These are phyloP conservation scores for Castanea crenata DNA, from an alignment of 306 rosid species.

Conservation along the genomic window DNA sequence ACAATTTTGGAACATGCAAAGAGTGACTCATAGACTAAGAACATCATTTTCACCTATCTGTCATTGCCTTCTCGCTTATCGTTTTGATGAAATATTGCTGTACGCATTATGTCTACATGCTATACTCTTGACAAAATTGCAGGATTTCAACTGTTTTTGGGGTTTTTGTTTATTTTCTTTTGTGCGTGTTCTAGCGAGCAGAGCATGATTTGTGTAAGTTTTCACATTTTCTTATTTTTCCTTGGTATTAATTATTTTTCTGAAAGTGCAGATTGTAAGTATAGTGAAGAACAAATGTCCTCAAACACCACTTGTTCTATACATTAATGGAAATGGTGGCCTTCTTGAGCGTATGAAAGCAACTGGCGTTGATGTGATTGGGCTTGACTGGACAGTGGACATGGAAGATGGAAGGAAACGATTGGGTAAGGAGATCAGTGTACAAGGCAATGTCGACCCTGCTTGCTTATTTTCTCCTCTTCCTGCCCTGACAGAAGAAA, in stretches of 20 bases:
- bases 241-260: background rate
- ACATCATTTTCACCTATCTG: background rate
- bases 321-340: conserved; percentile 96
- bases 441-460: conserved; percentile 96
- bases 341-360: conserved; percentile 92
- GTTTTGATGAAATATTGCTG: background rate
- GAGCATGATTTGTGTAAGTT: background rate
- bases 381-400: conserved; percentile 97
- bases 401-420: conserved; percentile 91
- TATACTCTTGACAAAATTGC: background rate
- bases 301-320: conserved; percentile 76
- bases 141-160: background rate
- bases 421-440: conserved; percentile 69
- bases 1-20: background rate
- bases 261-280: conserved; percentile 66
- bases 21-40: background rate
- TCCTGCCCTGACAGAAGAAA: conserved; percentile 75
- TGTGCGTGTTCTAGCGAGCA: background rate
- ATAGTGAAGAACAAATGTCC: conserved; percentile 70
- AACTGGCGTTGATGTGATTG: conserved; percentile 86
- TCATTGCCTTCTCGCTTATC: background rate
- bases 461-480: conserved; percentile 88
- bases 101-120: background rate
- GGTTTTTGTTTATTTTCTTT: background rate
- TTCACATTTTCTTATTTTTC: conserved; percentile 11